A percentile compares a stretch with the other conserved stretches of the same genome.
phyloP scores from a whole-genome alignment of 192 early-diverging fungal species.

The Cladochytrium replicatum region DNA sequence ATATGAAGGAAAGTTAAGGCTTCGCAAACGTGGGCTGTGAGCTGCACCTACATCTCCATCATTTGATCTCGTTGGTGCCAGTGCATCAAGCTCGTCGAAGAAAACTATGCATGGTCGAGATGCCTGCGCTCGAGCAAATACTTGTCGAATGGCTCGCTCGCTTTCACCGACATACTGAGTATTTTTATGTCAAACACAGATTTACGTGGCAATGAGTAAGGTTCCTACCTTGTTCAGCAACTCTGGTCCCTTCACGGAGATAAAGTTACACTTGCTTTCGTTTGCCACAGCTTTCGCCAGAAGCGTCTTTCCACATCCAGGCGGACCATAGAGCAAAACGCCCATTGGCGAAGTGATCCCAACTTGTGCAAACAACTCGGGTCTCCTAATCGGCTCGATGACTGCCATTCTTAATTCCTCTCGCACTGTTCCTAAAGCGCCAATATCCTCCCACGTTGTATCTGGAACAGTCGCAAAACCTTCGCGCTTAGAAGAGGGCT shows the following conservation, averaged over 20 bases:
- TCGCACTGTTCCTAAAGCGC: slow-evolving; percentile 72
- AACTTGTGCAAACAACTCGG: slow-evolving; percentile 74
- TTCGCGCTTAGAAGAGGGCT: slow-evolving; percentile 94
- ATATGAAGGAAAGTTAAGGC: slow-evolving; percentile 5
- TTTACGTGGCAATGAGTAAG: not conserved
- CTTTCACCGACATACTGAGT: slow-evolving; percentile 91
- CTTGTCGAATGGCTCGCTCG: slow-evolving; percentile 89
- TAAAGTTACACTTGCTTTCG: slow-evolving; percentile 95
- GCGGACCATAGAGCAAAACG: slow-evolving; percentile 94
- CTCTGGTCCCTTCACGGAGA: slow-evolving; percentile 97
- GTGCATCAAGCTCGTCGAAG: slow-evolving; percentile 95
- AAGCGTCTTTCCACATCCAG: slow-evolving; percentile 96
- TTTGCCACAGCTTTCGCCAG: slow-evolving; percentile 97
- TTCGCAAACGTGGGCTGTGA: slow-evolving; percentile 19
- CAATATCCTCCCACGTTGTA: slow-evolving; percentile 94
- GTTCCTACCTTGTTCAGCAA: slow-evolving; percentile 77
- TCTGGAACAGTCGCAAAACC: slow-evolving; percentile 97
- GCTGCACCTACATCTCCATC: slow-evolving; percentile 64
- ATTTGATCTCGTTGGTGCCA: slow-evolving; percentile 76
- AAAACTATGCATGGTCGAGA: slow-evolving; percentile 95
- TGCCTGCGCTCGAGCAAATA: slow-evolving; percentile 86
- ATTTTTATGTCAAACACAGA: not conserved
- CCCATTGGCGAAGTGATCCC: slow-evolving; percentile 88
- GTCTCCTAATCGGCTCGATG: slow-evolving; percentile 89
- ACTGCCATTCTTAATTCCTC: slow-evolving; percentile 92